Conservation (phyloP, 2,329 filamentous ascomycete species). For the Arthrinium phaeospermum region DNA sequence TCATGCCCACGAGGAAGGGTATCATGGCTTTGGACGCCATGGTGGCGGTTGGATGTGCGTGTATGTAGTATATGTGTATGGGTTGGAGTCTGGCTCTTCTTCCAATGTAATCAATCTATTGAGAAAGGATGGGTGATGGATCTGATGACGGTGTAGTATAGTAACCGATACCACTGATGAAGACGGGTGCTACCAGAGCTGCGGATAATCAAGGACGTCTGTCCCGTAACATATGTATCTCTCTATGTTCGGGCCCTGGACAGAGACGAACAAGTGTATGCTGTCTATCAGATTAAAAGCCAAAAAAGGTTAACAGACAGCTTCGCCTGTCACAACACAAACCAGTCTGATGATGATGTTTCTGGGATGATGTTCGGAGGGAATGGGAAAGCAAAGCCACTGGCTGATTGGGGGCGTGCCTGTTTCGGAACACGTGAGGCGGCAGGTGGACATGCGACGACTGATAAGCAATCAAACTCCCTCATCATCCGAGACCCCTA, state of each 20-base stretch:
- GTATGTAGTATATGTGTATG: not conserved
- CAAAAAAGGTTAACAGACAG: not conserved
- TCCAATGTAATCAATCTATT: not conserved
- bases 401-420: not conserved
- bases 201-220: not conserved
- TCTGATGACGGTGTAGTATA: not conserved
- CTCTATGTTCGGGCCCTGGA: not conserved
- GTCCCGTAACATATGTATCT: not conserved
- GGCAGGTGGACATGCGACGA: slow-evolving; percentile 3
- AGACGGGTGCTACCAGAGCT: not conserved
- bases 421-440: slow-evolving; percentile 16
- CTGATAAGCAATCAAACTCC: slow-evolving; percentile 16
- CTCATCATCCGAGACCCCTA: not conserved
- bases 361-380: not conserved
- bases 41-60: not conserved
- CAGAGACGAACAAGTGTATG: not conserved
- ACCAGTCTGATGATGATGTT: slow-evolving; percentile 3
- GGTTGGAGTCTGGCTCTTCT: not conserved
- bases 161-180: not conserved
- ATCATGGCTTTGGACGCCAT: slow-evolving; percentile 78
- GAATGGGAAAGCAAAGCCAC: slow-evolving; percentile 11
- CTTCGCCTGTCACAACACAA: not conserved
- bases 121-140: not conserved
- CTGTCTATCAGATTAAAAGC: not conserved
- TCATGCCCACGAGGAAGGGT: slow-evolving; percentile 90